These are phyloP conservation scores for Fusarium sterilihyphosum DNA, from an alignment of 2,329 filamentous ascomycete genomes.

Conservation along the genomic window DNA sequence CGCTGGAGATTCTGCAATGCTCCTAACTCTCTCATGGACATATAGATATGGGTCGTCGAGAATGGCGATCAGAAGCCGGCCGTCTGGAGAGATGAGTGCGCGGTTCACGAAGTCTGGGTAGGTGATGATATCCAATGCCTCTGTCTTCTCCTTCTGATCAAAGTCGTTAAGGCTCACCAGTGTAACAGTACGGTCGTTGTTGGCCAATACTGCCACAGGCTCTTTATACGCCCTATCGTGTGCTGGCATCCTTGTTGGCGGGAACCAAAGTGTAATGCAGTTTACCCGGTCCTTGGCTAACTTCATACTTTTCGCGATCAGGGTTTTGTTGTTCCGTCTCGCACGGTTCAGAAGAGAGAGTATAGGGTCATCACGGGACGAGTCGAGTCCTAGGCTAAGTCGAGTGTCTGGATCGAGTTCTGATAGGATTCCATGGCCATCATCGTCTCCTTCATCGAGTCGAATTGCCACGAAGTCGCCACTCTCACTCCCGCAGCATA, in stretches of 20 bases:
- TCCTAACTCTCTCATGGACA: slow-evolving; percentile 72
- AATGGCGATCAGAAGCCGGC: slow-evolving; percentile 80
- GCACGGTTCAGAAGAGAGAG: slow-evolving; percentile 52
- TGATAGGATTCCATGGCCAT: slow-evolving; percentile 38
- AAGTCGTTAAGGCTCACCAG: slow-evolving; percentile 80
- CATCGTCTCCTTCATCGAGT: slow-evolving; percentile 56
- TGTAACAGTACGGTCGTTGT: slow-evolving; percentile 91
- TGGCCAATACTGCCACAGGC: slow-evolving; percentile 78
- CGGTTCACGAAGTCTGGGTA: slow-evolving; percentile 92
- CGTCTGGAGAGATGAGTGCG: slow-evolving; percentile 91
- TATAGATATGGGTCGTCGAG: slow-evolving; percentile 89
- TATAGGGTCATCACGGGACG: slow-evolving; percentile 48
- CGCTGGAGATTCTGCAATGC: slow-evolving; percentile 44
- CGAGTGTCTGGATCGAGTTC: slow-evolving; percentile 50
- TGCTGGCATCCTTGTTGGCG: slow-evolving; percentile 49
- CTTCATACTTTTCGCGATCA: slow-evolving; percentile 62
- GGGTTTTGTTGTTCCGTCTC: slow-evolving; percentile 54
- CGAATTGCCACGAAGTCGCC: slow-evolving; percentile 88
- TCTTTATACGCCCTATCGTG: slow-evolving; percentile 55
- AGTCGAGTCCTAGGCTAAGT: slow-evolving; percentile 45
- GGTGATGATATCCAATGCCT: slow-evolving; percentile 74
- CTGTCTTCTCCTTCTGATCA: slow-evolving; percentile 52
- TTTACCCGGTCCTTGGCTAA: slow-evolving; percentile 71
- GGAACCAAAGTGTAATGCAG: slow-evolving; percentile 72
- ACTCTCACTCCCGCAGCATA: slow-evolving; percentile 88